A percentile compares a stretch with the other conserved stretches of the same genome.
These are phyloP conservation scores for Gaultheria prostrata DNA, from an alignment of 148 eudicot species.

Conservation along the genomic window DNA sequence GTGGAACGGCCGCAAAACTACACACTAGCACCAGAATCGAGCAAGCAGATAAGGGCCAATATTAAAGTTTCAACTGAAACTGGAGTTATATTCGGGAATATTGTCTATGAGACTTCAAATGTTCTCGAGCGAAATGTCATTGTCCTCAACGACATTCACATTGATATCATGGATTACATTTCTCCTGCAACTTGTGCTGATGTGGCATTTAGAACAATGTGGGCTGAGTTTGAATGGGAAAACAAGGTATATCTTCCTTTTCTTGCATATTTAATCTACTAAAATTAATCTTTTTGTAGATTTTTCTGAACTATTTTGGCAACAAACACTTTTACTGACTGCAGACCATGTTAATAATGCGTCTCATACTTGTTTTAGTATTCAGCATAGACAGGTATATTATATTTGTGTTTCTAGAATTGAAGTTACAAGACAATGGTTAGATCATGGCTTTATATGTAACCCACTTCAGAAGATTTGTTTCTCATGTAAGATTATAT, in stretches of 20 bases:
- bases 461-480: background rate
- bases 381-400: conserved; percentile 26
- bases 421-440: background rate
- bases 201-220: conserved; percentile 89
- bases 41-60: conserved; percentile 92
- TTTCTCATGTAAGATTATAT: too few relatives aligned
- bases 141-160: conserved; percentile 96
- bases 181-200: conserved; percentile 92
- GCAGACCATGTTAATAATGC: background rate
- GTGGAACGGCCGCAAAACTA: conserved; percentile 97
- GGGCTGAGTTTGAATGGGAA: conserved; percentile 99
- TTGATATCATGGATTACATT: conserved; percentile 97
- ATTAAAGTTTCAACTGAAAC: conserved; percentile 96
- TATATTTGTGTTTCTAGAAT: background rate
- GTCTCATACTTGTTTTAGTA: conserved; percentile 47
- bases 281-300: background rate
- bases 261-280: conserved; percentile 5
- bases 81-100: conserved; percentile 89
- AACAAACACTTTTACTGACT: background rate
- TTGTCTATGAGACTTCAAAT: conserved; percentile 88
- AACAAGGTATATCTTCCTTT: conserved; percentile 64
- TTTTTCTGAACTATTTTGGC: background rate
- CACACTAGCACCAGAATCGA: conserved; percentile 86
- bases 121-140: conserved; percentile 85
- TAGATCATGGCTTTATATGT: background rate